These are phyloP conservation scores for Suillus paluster DNA, from an alignment of 768 basidiomycete species.

Conservation along the genomic window DNA sequence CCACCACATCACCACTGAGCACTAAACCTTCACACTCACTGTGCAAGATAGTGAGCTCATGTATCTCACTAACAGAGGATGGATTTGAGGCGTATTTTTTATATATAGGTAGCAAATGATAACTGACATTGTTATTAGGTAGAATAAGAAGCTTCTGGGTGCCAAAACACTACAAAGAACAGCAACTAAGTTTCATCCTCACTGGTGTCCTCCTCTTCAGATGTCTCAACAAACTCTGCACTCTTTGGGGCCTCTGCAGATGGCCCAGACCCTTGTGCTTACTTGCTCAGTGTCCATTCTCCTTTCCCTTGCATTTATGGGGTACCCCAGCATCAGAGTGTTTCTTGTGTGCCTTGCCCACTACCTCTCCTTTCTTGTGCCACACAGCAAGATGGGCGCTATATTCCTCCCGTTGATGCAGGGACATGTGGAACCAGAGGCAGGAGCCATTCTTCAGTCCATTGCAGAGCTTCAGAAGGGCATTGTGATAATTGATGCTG, in stretches of 20 bases:
- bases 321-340: background rate
- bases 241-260: background rate
- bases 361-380: slow-evolving; percentile 5
- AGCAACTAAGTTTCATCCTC: no score
- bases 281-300: background rate
- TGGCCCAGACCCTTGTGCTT: background rate
- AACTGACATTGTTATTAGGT: no score
- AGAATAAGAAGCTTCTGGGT: no score
- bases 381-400: background rate
- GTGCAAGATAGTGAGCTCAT: no score
- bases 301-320: background rate
- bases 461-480: background rate
- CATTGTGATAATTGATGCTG: background rate
- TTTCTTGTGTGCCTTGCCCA: slow-evolving; percentile 8
- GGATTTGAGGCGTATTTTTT: no score
- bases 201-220: background rate
- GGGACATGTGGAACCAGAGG: slow-evolving; percentile 7
- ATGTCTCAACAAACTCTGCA: background rate
- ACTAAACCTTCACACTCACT: no score
- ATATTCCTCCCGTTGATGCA: background rate
- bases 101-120: no score
- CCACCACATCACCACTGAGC: no score
- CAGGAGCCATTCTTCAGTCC: slow-evolving; percentile 4
- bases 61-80: no score
- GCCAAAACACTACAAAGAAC: no score